phyloP scores from a whole-genome alignment of 2,329 filamentous ascomycete genomes.

The Arthrobotrys musiformis region DNA sequence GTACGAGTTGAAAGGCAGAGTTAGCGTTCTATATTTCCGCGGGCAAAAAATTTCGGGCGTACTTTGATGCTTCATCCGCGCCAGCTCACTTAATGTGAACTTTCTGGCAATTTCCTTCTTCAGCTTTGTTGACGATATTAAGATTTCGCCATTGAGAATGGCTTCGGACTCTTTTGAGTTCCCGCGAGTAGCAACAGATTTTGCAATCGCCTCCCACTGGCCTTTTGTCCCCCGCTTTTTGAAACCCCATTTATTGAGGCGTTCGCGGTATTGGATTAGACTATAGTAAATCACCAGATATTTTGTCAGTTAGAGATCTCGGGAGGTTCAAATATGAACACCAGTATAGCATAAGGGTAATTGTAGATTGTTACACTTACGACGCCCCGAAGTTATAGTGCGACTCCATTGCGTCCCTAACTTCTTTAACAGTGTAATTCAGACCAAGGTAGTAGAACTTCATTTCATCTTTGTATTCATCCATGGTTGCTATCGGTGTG shows the following conservation, averaged over 20 bases:
- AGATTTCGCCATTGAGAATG: constrained; percentile 2
- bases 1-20: not conserved
- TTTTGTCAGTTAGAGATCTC: not conserved
- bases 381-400: constrained; percentile 28
- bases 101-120: constrained; percentile 25
- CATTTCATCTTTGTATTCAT: constrained; percentile 36
- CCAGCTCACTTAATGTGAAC: constrained; percentile 16
- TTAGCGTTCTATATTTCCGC: not conserved
- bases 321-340: no score
- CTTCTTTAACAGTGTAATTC: constrained; percentile 7
- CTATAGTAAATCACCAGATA: not conserved
- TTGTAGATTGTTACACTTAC: constrained; percentile 5
- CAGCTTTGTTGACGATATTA: not conserved
- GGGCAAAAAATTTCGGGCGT: not conserved
- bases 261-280: constrained; percentile 32
- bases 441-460: constrained; percentile 31
- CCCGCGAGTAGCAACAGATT: constrained; percentile 5
- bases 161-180: constrained; percentile 11
- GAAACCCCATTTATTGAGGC: constrained; percentile 42
- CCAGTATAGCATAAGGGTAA: not conserved
- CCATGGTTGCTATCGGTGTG: not conserved
- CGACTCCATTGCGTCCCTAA: constrained; percentile 33
- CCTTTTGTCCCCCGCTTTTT: constrained; percentile 16
- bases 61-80: constrained; percentile 13
- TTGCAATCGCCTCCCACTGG: constrained; percentile 28